A percentile compares a stretch with the other conserved stretches of the same genome.
Conservation (phyloP, 2,329 filamentous ascomycete species). For the Lasiodiplodia theobromae region DNA sequence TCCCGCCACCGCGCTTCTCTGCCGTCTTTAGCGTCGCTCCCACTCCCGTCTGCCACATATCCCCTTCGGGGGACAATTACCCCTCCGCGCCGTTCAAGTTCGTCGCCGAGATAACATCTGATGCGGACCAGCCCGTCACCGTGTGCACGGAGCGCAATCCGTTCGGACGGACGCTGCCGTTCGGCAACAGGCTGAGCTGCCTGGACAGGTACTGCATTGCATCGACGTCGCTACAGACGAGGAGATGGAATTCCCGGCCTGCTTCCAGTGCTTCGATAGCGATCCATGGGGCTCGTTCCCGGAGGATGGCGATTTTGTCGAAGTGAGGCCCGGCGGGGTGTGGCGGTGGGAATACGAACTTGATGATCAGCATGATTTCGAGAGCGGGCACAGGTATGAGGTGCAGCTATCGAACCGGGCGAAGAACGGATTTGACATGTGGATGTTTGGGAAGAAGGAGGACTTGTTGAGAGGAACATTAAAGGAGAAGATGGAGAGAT, state of each 20-base stretch:
- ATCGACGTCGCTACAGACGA: not conserved
- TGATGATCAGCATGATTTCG: not conserved
- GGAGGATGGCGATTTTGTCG: not conserved
- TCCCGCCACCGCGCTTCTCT: too few relatives aligned
- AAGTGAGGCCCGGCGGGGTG: not conserved
- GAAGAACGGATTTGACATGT: not conserved
- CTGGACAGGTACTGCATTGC: not conserved
- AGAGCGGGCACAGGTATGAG: not conserved
- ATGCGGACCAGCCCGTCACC: not conserved
- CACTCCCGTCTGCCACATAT: conserved; percentile 40
- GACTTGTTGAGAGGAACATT: not conserved
- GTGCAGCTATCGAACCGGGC: not conserved
- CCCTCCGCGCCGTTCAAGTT: too few relatives aligned
- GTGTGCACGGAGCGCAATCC: not conserved
- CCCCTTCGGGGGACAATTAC: too few relatives aligned
- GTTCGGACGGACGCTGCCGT: not conserved
- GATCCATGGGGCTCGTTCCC: not conserved
- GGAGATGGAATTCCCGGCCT: not conserved
- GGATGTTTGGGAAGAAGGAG: not conserved
- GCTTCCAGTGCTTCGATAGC: not conserved
- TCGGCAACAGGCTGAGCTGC: not conserved
- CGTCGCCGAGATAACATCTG: not conserved
- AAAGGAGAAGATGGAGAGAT: not conserved
- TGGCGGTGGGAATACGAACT: not conserved
- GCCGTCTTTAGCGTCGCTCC: not conserved